Evolutionary conservation across 2,329 filamentous ascomycete genomes (phyloP), one percentile per base, ranked within the genome.

Genomic region (Exophiala xenobiotica): DNA sequence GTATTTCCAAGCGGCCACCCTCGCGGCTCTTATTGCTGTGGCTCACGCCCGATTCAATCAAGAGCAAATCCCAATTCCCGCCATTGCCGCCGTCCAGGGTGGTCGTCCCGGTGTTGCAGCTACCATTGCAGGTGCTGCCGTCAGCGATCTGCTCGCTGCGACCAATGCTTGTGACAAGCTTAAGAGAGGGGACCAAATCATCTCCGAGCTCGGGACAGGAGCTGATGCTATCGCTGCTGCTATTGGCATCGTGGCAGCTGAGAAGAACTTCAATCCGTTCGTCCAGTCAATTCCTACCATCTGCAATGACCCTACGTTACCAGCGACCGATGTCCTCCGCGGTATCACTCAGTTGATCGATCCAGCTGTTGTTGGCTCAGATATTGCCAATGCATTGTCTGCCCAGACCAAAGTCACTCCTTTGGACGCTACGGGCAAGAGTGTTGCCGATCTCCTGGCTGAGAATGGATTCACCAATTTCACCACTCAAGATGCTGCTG

Each of bases 241-340:
- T 14, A 77, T 77, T 51, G 78, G 77, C 12, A 75, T 87, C 29
- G 83, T 87, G 11, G 78, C 79, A 20, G 83, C 84, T 3, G 84
- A 87, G 74, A 83, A 86, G 69, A 87, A 88, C 77, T 86, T 86
- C 73, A 87, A 87, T 73, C 82, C 82, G 45, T 86, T 82, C 59
- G 78, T 69, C 49, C 77, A 79, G 56, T 72, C 71, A 62, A 74
- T 81, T 26, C 83, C 81, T 14, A 80, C 76, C 55, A 78, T 88
- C 64, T 88, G 85, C 69, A 77, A 73, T 29, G 82, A 88, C 57
- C 70, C 82, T 1, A 71, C 74, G 20, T 78, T 88, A 2, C 85
- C 85, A 8, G 78, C 74, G 24, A 86, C 80, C 6, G 68, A 69
- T 19, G 75, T 75, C 49, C 79, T 88, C 24, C 76, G 85, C 37